phyloP scores from a whole-genome alignment of 2,329 filamentous ascomycete species.

The Sclerotinia glacialis region DNA sequence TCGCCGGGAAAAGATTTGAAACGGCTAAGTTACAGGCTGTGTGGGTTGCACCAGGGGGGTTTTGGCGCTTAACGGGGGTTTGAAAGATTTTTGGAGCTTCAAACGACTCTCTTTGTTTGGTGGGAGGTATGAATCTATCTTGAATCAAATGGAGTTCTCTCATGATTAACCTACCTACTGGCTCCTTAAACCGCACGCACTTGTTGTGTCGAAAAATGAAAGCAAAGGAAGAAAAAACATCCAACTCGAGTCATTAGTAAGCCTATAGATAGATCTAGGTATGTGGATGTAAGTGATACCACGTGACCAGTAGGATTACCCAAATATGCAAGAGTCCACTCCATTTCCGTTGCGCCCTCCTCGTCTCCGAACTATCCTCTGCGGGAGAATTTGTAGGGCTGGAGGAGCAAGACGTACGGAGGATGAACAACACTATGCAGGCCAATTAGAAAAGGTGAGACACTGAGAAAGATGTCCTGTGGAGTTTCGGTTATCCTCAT shows the following conservation, averaged over 20 bases:
- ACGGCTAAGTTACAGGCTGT: conserved; percentile 6
- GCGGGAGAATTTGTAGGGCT: conserved; percentile 1
- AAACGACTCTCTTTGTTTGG: background rate
- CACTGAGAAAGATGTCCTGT: background rate
- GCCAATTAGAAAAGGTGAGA: conserved; percentile 2
- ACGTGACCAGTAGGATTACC: background rate
- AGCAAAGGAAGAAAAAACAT: too few species aligned
- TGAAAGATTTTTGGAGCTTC: background rate
- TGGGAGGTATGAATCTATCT: background rate
- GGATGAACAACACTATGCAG: background rate
- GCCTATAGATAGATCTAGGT: too few species aligned
- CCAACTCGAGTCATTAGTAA: too few species aligned
- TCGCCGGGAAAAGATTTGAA: background rate
- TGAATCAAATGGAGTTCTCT: background rate
- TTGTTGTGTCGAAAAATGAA: too few species aligned
- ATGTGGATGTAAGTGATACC: background rate
- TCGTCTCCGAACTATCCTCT: conserved; percentile 3
- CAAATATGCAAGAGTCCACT: background rate
- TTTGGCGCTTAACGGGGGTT: conserved; percentile 15
- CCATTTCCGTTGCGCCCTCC: background rate
- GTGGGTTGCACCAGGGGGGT: background rate
- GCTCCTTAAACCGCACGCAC: background rate
- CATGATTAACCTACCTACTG: background rate
- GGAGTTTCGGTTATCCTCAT: background rate
- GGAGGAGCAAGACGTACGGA: background rate